Evolutionary conservation across 1,284 basidiomycete genomes (phyloP), one percentile per base, ranked within the genome.

Genomic region (Cutaneotrichosporon cavernicola): DNA sequence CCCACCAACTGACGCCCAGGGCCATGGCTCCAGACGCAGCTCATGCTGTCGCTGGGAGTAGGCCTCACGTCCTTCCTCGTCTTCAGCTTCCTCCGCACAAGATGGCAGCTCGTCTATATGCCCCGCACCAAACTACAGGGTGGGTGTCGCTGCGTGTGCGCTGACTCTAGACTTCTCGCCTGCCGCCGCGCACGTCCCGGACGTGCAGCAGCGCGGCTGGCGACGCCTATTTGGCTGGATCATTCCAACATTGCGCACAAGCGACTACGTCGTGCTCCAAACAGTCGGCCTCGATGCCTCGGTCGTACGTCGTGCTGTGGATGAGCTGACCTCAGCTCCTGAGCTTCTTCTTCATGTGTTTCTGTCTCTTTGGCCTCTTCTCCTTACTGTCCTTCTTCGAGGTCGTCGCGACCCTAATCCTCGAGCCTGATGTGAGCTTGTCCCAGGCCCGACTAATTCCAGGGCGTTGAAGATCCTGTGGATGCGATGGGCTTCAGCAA

Each of bases 241-340:
- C 68, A 78, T 93, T 68, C 96, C 96, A 0, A 98, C 95, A 0
- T 84, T 97, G 62, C 84, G 86, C 63, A 92, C 90, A 0, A 92
- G 91, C 51, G 96, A 98, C 75, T 92, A 91, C 72, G 90, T 91
- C 4, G 89, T 98, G n/a, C 84, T 98, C 0, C 95, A 98, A 76
- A 95, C 96, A 49, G 95, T 98, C 13, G 96, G 96, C 0, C 82
- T 99, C 56, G 96, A 99, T 80, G 96, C 94, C 47, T 93, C 93
- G 6, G 93, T 98, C 71, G 92, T 88, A 70, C 67, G 84, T 80
- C 5, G 11, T n/a, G 3, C 4, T 10, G 77, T 40, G n/a, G 9
- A 40, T 8, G 30, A 0, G 38, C 63, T 50, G 61, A 66, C 56
- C 14, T 10, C 61, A 95, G 92, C 85, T 98, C 5, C 86, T 99